These are phyloP conservation scores for Saccharata proteae DNA, from an alignment of 2,329 filamentous ascomycete species.

Conservation along the genomic window DNA sequence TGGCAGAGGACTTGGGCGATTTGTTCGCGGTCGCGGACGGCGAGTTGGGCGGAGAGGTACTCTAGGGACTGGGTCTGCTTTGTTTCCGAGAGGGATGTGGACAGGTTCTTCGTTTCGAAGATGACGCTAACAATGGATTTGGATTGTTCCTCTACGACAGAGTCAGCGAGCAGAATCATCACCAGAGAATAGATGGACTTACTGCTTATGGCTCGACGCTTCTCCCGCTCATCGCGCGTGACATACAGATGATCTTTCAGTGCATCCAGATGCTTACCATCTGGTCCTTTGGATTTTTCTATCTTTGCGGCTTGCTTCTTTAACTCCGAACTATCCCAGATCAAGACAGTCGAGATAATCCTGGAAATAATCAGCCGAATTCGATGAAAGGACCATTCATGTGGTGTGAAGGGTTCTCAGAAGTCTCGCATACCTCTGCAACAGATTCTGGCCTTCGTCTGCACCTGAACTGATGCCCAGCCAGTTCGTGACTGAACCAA, in stretches of 20 bases:
- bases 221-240: slow-evolving; percentile 45
- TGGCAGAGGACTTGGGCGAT: slow-evolving; percentile 56
- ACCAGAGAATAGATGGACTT: slow-evolving; percentile 16
- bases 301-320: slow-evolving; percentile 52
- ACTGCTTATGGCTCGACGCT: slow-evolving; percentile 44
- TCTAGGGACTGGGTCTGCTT: slow-evolving; percentile 56
- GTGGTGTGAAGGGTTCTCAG: not conserved
- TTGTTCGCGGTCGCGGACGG: slow-evolving; percentile 60
- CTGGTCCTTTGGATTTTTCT: slow-evolving; percentile 49
- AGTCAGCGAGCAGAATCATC: not conserved
- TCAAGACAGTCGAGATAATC: slow-evolving; percentile 61
- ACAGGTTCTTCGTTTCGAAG: slow-evolving; percentile 37
- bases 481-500: slow-evolving; percentile 67
- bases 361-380: slow-evolving; percentile 32
- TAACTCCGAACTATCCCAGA: slow-evolving; percentile 62
- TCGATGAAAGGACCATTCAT: not conserved
- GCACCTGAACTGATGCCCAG: slow-evolving; percentile 58
- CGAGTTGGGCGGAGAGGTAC: slow-evolving; percentile 59
- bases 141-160: slow-evolving; percentile 23
- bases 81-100: slow-evolving; percentile 40
- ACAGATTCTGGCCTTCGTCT: slow-evolving; percentile 68
- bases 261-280: slow-evolving; percentile 48
- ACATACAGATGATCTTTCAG: slow-evolving; percentile 48
- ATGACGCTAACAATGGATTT: slow-evolving; percentile 57
- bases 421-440: slow-evolving; percentile 44